phyloP scores from a whole-genome alignment of 352 stramenopile species.

The Elongisporangium anandrum region DNA sequence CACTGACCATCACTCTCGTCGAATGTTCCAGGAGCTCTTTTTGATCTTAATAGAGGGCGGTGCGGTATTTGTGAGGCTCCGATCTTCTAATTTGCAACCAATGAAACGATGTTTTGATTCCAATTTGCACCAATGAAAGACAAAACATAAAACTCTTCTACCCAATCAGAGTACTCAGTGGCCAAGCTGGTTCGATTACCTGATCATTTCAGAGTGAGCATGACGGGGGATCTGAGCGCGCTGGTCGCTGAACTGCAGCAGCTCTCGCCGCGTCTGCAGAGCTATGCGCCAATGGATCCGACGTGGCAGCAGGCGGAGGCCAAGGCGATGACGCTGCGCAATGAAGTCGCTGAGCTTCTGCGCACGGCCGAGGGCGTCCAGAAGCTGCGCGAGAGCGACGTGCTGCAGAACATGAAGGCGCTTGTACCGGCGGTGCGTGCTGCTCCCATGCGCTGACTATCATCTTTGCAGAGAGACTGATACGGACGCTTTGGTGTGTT shows the following conservation, averaged over 20 bases:
- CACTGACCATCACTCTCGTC: too few relatives aligned
- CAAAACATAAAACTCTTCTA: neutral
- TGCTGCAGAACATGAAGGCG: constrained; percentile 54
- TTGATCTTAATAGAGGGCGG: too few relatives aligned
- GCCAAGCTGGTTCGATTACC: neutral
- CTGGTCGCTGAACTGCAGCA: constrained; percentile 48
- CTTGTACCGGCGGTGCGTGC: constrained; percentile 56
- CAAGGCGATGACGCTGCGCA: constrained; percentile 37
- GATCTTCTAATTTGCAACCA: too few relatives aligned
- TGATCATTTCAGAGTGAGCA: neutral
- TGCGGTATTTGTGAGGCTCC: too few relatives aligned
- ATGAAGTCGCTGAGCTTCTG: constrained; percentile 47
- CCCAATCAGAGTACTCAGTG: neutral
- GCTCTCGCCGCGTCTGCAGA: constrained; percentile 48
- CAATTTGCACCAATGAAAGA: too few relatives aligned
- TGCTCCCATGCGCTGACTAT: neutral
- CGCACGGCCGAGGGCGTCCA: constrained; percentile 49
- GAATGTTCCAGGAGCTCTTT: too few relatives aligned
- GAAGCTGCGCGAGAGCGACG: constrained; percentile 43
- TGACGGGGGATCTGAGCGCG: constrained; percentile 24
- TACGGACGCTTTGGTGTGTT: neutral
- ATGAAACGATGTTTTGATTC: too few relatives aligned
- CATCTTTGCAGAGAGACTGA: neutral
- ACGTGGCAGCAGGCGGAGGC: constrained; percentile 65
- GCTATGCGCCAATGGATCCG: constrained; percentile 45